A percentile compares a stretch with the other conserved stretches of the same genome.
Evolutionary conservation across 2,329 filamentous ascomycete genomes (phyloP).

Genomic region (Helicocarpus griseus): DNA sequence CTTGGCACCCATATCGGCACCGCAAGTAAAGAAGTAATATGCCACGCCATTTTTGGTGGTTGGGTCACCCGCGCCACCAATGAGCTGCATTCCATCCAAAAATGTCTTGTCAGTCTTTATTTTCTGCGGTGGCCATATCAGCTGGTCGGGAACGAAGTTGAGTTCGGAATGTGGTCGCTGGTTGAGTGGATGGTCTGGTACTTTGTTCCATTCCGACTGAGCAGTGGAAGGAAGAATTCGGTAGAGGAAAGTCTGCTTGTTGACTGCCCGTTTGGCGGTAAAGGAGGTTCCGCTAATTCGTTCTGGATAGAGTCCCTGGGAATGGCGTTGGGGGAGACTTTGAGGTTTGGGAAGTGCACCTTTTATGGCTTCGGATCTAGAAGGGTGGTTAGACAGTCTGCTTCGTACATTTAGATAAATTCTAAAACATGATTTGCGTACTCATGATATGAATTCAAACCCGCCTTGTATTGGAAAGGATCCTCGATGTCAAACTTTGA

Average conservation of each 20-base stretch:
- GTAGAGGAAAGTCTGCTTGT: conserved; percentile 57
- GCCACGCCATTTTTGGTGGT: conserved; percentile 42
- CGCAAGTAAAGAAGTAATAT: conserved; percentile 42
- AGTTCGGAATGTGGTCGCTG: not conserved
- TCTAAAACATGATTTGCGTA: not conserved
- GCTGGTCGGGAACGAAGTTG: not conserved
- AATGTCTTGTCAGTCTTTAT: not conserved
- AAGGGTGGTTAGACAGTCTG: not conserved
- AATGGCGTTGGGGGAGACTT: conserved; percentile 65
- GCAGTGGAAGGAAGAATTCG: conserved; percentile 50
- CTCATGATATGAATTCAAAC: not conserved
- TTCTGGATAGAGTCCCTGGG: conserved; percentile 65
- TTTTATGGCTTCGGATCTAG: conserved; percentile 58
- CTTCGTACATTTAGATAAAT: too few relatives aligned
- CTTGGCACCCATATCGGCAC: conserved; percentile 40
- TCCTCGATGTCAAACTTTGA: not conserved
- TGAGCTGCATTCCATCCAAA: conserved; percentile 1
- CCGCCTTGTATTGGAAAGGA: not conserved
- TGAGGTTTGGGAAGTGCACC: conserved; percentile 57
- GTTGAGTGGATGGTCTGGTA: not conserved
- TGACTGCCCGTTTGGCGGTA: conserved; percentile 51
- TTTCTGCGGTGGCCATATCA: not conserved
- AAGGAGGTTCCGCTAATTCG: conserved; percentile 57
- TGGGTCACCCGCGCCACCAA: conserved; percentile 38
- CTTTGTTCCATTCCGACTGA: conserved; percentile 23